Percentiles rank a stretch among this genome's conserved stretches.
Evolutionary conservation across 257 asterid species (phyloP).

Genomic region (Rehmannia glutinosa): DNA sequence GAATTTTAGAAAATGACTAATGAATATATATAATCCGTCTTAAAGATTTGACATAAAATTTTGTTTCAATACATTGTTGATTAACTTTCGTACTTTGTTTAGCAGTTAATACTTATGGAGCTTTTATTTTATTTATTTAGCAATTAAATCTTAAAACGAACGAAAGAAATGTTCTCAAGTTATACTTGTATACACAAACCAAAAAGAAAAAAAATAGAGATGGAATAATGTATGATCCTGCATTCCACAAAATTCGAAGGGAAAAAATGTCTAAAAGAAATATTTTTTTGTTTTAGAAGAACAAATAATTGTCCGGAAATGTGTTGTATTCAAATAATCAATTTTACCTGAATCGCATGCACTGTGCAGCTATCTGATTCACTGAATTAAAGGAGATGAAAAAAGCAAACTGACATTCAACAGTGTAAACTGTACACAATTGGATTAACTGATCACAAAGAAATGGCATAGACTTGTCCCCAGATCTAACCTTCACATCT

Average conservation of each 20-base stretch:
- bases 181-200: no score
- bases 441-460: neutral
- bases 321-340: slow-evolving; percentile 11
- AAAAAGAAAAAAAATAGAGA: neutral
- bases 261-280: neutral
- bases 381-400: slow-evolving; percentile 20
- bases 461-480: slow-evolving; percentile 21
- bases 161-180: no score
- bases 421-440: slow-evolving; percentile 20
- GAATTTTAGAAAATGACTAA: no score
- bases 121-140: neutral
- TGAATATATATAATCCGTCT: no score
- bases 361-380: slow-evolving; percentile 16
- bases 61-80: no score
- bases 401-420: slow-evolving; percentile 23
- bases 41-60: no score
- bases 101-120: neutral
- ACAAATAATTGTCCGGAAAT: neutral
- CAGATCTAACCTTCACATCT: slow-evolving; percentile 8
- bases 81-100: neutral
- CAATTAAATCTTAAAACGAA: neutral
- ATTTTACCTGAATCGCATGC: slow-evolving; percentile 11
- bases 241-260: neutral
- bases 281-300: neutral
- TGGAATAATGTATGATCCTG: neutral